A percentile compares a stretch with the other conserved stretches of the same genome.
Conservation (phyloP, 176 grass and related monocot genomes). For the Miscanthus lutarioriparius region DNA sequence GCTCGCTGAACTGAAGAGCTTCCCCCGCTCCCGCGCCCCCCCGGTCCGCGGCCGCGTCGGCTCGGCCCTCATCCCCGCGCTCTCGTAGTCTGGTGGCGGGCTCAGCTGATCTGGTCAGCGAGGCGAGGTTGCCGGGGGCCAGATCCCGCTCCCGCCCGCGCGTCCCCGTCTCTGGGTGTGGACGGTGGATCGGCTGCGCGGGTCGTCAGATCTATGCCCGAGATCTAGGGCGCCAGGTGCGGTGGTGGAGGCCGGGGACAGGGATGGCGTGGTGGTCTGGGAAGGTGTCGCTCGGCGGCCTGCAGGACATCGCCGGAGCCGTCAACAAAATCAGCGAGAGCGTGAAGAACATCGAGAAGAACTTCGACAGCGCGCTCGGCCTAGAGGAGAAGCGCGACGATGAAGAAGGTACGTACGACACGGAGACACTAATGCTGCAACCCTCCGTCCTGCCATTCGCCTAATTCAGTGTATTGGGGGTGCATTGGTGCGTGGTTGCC, state of each 20-base stretch:
- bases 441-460: background rate
- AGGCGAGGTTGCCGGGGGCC: background rate
- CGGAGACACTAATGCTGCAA: background rate
- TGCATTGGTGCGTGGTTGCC: background rate
- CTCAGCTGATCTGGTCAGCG: background rate
- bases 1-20: constrained; percentile 29
- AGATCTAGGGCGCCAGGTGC: constrained; percentile 34
- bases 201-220: constrained; percentile 55
- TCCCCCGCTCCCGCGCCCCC: background rate
- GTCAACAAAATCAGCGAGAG: constrained; percentile 98
- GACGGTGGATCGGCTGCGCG: constrained; percentile 20
- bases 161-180: background rate
- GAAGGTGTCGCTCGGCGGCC: constrained; percentile 79
- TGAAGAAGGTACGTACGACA: constrained; percentile 63
- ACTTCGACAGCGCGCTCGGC: constrained; percentile 92
- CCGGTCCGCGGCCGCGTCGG: background rate
- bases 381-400: constrained; percentile 83
- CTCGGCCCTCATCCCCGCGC: background rate
- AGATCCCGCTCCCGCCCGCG: constrained; percentile 33
- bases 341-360: constrained; percentile 99
- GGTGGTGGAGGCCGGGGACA: background rate
- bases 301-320: constrained; percentile 96
- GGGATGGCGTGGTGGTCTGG: constrained; percentile 93
- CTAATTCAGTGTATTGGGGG: background rate
- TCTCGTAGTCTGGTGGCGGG: background rate